Conservation (phyloP, 1,284 basidiomycete genomes). For the Microbotryomycetes sp. region DNA sequence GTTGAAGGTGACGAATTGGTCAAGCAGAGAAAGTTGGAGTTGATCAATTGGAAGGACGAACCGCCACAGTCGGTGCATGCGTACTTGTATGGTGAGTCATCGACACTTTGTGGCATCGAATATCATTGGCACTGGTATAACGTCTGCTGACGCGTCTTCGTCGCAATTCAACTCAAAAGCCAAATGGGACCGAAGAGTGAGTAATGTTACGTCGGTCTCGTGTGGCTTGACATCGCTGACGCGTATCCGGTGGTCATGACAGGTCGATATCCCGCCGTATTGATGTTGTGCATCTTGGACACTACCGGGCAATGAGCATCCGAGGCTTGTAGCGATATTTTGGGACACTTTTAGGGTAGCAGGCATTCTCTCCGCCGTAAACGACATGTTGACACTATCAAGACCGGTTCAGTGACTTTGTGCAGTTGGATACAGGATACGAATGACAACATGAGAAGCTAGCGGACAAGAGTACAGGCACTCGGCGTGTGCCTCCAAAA, state of each 20-base stretch:
- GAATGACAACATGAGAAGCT: not conserved
- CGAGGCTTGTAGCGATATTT: not conserved
- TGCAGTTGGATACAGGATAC: too few species aligned
- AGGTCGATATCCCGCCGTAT: not conserved
- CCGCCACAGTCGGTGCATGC: constrained; percentile 15
- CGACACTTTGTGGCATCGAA: too few species aligned
- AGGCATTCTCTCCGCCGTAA: too few species aligned
- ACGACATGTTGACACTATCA: too few species aligned
- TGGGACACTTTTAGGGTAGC: too few species aligned
- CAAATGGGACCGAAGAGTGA: not conserved
- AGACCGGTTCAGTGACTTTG: too few species aligned
- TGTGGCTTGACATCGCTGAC: too few species aligned
- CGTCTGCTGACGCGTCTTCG: not conserved
- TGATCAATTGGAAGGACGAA: constrained; percentile 15
- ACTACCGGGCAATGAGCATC: not conserved
- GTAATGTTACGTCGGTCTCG: too few species aligned
- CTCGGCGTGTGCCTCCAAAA: too few species aligned
- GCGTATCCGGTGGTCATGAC: too few species aligned
- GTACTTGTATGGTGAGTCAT: constrained; percentile 16
- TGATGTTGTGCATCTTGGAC: not conserved
- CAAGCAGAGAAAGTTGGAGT: not conserved
- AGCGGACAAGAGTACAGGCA: too few species aligned
- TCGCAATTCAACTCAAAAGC: not conserved
- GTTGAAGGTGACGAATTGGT: not conserved
- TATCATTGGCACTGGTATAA: too few species aligned